These are phyloP conservation scores for Perilla frutescens DNA, from an alignment of 257 asterid genomes.

Conservation along the genomic window DNA sequence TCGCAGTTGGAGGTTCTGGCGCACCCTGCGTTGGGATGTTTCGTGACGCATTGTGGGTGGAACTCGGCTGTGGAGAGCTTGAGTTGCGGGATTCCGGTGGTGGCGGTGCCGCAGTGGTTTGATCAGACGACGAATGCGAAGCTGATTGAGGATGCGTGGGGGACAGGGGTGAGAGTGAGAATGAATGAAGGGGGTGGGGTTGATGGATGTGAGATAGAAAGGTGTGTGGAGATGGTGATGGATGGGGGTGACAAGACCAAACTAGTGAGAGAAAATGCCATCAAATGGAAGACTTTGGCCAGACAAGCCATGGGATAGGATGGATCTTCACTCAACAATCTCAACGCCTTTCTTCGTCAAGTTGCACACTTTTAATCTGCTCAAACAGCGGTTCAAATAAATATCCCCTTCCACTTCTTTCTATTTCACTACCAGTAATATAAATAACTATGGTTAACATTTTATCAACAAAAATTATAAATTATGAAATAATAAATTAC, in stretches of 20 bases:
- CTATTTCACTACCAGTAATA: too few species aligned
- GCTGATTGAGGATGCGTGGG: slow-evolving; percentile 66
- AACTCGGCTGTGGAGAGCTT: slow-evolving; percentile 66
- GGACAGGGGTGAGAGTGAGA: slow-evolving; percentile 51
- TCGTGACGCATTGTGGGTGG: slow-evolving; percentile 72
- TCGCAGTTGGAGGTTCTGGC: slow-evolving; percentile 59
- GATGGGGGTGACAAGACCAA: slow-evolving; percentile 42
- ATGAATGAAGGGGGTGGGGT: slow-evolving; percentile 33
- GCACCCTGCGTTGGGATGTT: slow-evolving; percentile 60
- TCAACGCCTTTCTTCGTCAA: slow-evolving; percentile 36
- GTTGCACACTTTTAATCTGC: neutral
- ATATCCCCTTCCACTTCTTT: too few species aligned
- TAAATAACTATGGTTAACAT: too few species aligned
- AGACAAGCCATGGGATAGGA: slow-evolving; percentile 47
- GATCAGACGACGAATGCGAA: slow-evolving; percentile 67
- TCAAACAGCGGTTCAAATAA: too few species aligned
- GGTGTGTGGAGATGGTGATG: slow-evolving; percentile 42
- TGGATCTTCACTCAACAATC: slow-evolving; percentile 52
- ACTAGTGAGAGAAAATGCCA: slow-evolving; percentile 46
- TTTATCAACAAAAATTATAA: too few species aligned
- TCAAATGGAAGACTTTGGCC: slow-evolving; percentile 46
- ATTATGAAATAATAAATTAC: too few species aligned
- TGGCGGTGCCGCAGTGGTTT: slow-evolving; percentile 58
- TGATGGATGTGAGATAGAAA: slow-evolving; percentile 47
- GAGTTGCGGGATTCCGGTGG: slow-evolving; percentile 46